These are phyloP conservation scores for Achaetomiella virescens DNA, from an alignment of 495 filamentous ascomycete species.

Conservation along the genomic window DNA sequence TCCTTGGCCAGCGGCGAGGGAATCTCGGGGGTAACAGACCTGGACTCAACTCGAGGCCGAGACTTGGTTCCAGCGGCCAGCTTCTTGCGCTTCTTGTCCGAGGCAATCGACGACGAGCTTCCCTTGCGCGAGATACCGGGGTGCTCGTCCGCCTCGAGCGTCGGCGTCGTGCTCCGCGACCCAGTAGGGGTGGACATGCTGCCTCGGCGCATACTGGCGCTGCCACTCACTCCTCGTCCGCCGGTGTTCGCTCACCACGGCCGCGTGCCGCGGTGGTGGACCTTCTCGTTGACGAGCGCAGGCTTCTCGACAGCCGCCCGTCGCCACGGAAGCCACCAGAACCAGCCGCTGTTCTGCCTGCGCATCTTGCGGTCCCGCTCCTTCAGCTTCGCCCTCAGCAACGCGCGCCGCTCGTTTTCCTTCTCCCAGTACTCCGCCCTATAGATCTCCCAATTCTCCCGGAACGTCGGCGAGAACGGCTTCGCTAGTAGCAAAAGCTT, in stretches of 20 bases:
- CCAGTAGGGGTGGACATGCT: conserved; percentile 38
- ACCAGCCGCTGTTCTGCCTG: conserved; percentile 65
- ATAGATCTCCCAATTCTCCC: conserved; percentile 96
- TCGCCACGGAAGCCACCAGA: conserved; percentile 72
- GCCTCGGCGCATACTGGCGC: conserved; percentile 42
- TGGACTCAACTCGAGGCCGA: conserved; percentile 37
- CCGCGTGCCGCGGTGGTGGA: conserved; percentile 33
- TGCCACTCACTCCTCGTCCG: conserved; percentile 42
- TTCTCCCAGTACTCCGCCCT: conserved; percentile 92
- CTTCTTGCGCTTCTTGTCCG: conserved; percentile 46
- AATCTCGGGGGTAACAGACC: conserved; percentile 47
- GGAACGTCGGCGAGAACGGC: conserved; percentile 87
- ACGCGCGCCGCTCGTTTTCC: conserved; percentile 81
- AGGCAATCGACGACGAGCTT: conserved; percentile 43
- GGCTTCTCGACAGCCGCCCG: conserved; percentile 31
- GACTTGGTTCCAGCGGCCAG: conserved; percentile 29
- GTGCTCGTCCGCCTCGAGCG: conserved; percentile 40
- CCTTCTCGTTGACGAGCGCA: conserved; percentile 29
- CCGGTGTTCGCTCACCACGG: conserved; percentile 38
- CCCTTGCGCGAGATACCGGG: conserved; percentile 33
- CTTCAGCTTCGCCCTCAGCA: conserved; percentile 62
- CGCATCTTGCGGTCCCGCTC: conserved; percentile 59
- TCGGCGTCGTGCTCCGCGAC: conserved; percentile 45
- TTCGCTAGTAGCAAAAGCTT: conserved; percentile 89
- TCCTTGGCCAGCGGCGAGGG: conserved; percentile 45